These are phyloP conservation scores for Clarireedia sp. DNA, from an alignment of 2,329 filamentous ascomycete species.

Conservation along the genomic window DNA sequence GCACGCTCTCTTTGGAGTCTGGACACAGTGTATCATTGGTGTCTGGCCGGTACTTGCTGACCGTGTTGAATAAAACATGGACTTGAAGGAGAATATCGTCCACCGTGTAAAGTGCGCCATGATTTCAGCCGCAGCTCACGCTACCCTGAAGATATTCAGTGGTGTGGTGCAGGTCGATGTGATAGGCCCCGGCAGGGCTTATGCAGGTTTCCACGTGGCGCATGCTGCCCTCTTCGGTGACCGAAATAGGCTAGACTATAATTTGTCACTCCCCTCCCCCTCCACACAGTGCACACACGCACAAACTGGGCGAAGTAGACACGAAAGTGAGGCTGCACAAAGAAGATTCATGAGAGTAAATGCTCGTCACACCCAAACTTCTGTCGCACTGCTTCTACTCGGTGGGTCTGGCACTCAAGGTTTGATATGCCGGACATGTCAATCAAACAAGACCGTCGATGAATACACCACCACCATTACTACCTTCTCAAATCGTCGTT, in stretches of 20 bases:
- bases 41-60: neutral
- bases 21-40: neutral
- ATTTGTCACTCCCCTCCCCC: neutral
- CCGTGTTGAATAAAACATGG: neutral
- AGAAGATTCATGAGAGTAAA: neutral
- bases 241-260: neutral
- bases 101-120: neutral
- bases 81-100: neutral
- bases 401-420: neutral
- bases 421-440: neutral
- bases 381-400: neutral
- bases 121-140: neutral
- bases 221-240: neutral
- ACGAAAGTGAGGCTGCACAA: slow-evolving; percentile 10
- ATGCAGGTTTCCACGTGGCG: neutral
- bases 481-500: neutral
- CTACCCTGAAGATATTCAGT: neutral
- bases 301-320: slow-evolving; percentile 1
- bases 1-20: neutral
- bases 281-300: neutral
- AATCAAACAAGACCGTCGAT: neutral
- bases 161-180: neutral
- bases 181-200: neutral
- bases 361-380: neutral
- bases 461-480: neutral